phyloP scores from a whole-genome alignment of 2,329 filamentous ascomycete species.

The Cucurbitaria berberidis region DNA sequence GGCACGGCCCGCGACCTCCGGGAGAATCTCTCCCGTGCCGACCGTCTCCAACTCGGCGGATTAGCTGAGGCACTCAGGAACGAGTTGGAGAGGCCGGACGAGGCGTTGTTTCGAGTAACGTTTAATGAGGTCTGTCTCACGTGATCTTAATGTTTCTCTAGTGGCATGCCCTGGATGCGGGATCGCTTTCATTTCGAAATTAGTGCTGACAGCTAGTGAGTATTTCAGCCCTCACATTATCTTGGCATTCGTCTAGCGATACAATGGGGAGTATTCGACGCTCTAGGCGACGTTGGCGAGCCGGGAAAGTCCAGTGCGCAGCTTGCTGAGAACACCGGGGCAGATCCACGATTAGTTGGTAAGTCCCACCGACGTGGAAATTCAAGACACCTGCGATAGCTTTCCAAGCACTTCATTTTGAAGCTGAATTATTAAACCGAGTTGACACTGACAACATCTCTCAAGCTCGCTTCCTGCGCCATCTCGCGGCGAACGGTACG shows the following conservation, averaged over 20 bases:
- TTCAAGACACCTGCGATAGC: not conserved
- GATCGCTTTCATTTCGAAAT: not conserved
- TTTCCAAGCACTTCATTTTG: not conserved
- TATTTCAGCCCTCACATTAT: conserved; percentile 11
- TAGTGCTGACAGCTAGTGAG: conserved; percentile 1
- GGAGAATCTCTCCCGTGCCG: conserved; percentile 8
- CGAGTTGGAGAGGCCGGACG: conserved; percentile 3
- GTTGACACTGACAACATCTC: not conserved
- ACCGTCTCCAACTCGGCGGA: conserved; percentile 13
- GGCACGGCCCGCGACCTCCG: conserved; percentile 2
- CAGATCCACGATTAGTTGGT: conserved; percentile 11
- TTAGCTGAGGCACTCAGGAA: conserved; percentile 9
- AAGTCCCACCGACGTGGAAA: not conserved
- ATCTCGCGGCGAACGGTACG: conserved; percentile 13
- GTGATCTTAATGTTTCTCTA: too few relatives aligned
- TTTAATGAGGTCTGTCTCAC: conserved; percentile 8
- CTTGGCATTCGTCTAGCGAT: conserved; percentile 13
- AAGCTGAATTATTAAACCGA: not conserved
- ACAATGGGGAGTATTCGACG: conserved; percentile 14
- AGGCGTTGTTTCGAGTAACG: conserved; percentile 8
- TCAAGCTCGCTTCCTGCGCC: conserved; percentile 8
- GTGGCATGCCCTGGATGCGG: not conserved
- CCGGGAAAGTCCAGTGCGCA: not conserved
- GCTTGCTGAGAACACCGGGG: conserved; percentile 6
- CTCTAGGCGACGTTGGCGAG: conserved; percentile 7